phyloP scores from a whole-genome alignment of 768 basidiomycete species.

The Cyclocybe cylindracea region DNA sequence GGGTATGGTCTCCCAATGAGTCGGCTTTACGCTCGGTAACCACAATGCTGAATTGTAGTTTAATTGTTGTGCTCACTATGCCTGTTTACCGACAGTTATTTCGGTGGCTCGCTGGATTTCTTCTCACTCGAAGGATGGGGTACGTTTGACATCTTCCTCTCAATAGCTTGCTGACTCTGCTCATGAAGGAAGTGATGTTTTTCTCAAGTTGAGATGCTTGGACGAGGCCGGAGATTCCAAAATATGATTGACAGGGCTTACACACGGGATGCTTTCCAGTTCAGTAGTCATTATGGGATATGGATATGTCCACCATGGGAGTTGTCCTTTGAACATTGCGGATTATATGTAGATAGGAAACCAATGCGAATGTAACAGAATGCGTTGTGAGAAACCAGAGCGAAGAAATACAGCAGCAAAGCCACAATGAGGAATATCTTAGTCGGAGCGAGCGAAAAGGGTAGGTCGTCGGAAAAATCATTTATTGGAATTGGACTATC shows the following conservation, averaged over 20 bases:
- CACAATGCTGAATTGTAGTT: background rate
- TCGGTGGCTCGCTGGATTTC: conserved; percentile 83
- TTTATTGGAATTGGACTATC: conserved; percentile 43
- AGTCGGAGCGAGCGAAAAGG: conserved; percentile 5
- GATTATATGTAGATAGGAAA: conserved; percentile 33
- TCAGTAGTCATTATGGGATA: background rate
- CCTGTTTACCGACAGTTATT: conserved; percentile 52
- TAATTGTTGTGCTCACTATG: background rate
- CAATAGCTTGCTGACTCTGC: conserved; percentile 6
- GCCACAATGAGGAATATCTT: conserved; percentile 15
- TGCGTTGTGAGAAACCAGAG: conserved; percentile 31
- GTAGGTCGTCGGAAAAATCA: conserved; percentile 23
- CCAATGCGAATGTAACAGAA: conserved; percentile 32
- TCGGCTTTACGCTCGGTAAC: conserved; percentile 64
- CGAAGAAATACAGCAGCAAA: conserved; percentile 32
- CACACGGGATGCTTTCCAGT: background rate
- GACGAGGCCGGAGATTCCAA: conserved; percentile 49
- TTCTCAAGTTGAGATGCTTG: conserved; percentile 48
- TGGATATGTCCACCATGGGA: conserved; percentile 10
- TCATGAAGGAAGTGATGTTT: conserved; percentile 47
- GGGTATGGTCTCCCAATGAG: conserved; percentile 90
- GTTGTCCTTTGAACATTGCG: conserved; percentile 18
- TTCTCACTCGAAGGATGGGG: conserved; percentile 86
- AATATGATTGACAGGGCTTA: conserved; percentile 26
- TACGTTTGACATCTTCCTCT: conserved; percentile 26